Conservation (phyloP, 1,139 yeast genomes). For the Candida smagusa region DNA sequence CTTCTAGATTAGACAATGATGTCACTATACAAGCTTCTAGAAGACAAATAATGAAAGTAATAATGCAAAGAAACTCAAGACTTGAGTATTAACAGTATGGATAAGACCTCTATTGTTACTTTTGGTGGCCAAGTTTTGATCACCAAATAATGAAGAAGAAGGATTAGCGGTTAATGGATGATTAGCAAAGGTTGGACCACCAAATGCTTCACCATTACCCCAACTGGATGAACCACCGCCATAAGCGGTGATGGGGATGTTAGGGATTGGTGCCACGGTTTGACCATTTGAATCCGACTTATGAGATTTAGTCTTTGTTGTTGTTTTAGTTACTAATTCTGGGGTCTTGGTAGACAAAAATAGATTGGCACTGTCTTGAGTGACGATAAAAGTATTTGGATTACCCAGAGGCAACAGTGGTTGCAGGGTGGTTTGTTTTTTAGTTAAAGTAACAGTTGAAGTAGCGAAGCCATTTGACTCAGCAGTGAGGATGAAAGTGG, state of each 20-base stretch:
- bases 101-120: constrained; percentile 6
- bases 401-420: not conserved
- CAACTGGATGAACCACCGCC: not conserved
- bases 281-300: not conserved
- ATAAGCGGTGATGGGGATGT: constrained; percentile 1
- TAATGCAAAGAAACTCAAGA: constrained; percentile 7
- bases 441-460: constrained; percentile 1
- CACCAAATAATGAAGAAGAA: constrained; percentile 10
- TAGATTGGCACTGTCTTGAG: not conserved
- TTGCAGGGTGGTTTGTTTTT: not conserved
- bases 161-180: constrained; percentile 13
- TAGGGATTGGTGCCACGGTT: not conserved
- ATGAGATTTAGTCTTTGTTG: not conserved
- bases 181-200: constrained; percentile 9
- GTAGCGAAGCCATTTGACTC: constrained; percentile 6
- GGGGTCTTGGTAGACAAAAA: not conserved
- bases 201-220: not conserved
- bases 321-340: not conserved
- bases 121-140: constrained; percentile 7
- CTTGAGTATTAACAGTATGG: constrained; percentile 5
- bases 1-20: too few species aligned
- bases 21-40: not conserved
- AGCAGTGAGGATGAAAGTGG: constrained; percentile 9
- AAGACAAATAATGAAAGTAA: constrained; percentile 8
- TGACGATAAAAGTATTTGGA: constrained; percentile 1